Evolutionary conservation across 2,329 filamentous ascomycete species (phyloP), one percentile per base, ranked within the genome.

Genomic region (Aspergillus puulaauensis): DNA sequence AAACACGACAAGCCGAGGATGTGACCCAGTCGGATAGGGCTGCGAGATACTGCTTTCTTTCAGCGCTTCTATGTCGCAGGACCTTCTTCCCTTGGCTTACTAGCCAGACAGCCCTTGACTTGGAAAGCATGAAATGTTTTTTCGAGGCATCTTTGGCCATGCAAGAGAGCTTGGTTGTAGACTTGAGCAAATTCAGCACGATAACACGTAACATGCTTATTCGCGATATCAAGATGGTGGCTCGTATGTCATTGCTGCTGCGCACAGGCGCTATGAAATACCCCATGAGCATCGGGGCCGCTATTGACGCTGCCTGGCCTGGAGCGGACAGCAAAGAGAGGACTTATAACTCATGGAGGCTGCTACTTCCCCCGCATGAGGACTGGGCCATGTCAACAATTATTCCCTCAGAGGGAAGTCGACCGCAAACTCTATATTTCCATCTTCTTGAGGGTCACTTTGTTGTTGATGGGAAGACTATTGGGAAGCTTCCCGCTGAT

Each of bases 21-120:
- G 66, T 70, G 0, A 70, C 77, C 2, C 69, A 68, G 0, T 71
- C 79, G 0, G 69, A 73, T 17, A 75, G 74, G 24, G 70, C 72
- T 6, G 75, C 79, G 3, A 61, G 64, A 0, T 85, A 83, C 59
- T 77, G 77, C 0, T 75, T 88, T 0, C 80, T 79, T 70, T 80
- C 85, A 0, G 80, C 86, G 0, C 59, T 89, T 0, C 71, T 89
- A 0, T 88, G 85, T 51, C 73, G 78, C 23, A 72, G 77, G 3
- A 83, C 81, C 0, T 81, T 81, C 57, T 19, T 57, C 23, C 49
- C 37, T 6, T 51, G 24, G 19, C 54, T 63, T 39, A 54, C 60
- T 39, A 35, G 50, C 35, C 35, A 52, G 6, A 11, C 23, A 35
- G 43, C 33, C 4, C 9, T 66, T 12, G 50, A 56, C 15, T 15